A percentile compares a stretch with the other conserved stretches of the same genome.
Conservation (phyloP, 164 flowering plant species). For the Vitis riparia region DNA sequence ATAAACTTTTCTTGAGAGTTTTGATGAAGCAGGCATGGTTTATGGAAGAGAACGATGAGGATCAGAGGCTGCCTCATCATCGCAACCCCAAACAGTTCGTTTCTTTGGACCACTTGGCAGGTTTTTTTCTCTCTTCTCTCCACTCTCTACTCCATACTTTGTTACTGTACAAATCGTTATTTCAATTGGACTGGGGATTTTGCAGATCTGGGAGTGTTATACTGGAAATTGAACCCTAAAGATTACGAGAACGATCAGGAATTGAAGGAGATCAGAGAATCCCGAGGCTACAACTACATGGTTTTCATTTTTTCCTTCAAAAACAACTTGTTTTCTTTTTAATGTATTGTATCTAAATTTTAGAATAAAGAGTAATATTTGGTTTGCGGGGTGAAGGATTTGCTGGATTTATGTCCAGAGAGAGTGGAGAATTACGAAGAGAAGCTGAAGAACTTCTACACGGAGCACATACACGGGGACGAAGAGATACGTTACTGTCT, state of each 20-base stretch:
- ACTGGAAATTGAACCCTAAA: slow-evolving; percentile 69
- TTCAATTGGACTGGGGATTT: not conserved
- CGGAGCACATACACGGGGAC: slow-evolving; percentile 86
- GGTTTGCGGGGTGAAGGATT: slow-evolving; percentile 44
- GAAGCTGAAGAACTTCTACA: slow-evolving; percentile 85
- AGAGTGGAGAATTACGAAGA: slow-evolving; percentile 76
- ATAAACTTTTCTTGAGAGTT: not conserved
- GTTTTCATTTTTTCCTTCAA: slow-evolving; percentile 23
- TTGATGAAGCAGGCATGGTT: slow-evolving; percentile 69
- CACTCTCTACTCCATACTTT: not conserved
- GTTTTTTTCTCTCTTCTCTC: slow-evolving; percentile 25
- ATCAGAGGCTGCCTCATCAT: slow-evolving; percentile 79
- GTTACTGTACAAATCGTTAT: not conserved
- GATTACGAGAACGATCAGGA: slow-evolving; percentile 65
- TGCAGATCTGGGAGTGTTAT: slow-evolving; percentile 67
- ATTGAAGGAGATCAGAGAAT: slow-evolving; percentile 54
- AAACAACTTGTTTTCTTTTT: not conserved
- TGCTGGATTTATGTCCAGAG: slow-evolving; percentile 87
- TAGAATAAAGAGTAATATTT: not conserved
- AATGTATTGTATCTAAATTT: not conserved
- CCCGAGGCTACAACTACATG: slow-evolving; percentile 75
- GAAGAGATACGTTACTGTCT: slow-evolving; percentile 96
- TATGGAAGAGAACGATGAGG: slow-evolving; percentile 72
- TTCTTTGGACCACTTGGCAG: slow-evolving; percentile 53
- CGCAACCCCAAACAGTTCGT: slow-evolving; percentile 58